Evolutionary conservation across 176 grass and related monocot species (phyloP).

Genomic region (Typha latifolia): DNA sequence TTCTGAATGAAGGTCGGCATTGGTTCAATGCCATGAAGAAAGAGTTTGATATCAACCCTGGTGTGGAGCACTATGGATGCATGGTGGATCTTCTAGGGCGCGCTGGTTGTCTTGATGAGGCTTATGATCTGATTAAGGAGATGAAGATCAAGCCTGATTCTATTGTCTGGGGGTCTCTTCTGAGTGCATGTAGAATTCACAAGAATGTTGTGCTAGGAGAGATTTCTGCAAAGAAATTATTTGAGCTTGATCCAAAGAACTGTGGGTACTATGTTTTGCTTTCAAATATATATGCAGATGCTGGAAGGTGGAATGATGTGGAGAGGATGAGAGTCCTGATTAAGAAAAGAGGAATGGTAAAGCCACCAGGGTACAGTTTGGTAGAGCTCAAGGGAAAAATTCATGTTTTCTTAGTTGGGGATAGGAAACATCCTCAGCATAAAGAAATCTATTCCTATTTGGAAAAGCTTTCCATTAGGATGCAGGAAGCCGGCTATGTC

Average conservation of each 20-base stretch:
- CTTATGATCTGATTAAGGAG: conserved; percentile 61
- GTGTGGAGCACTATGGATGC: conserved; percentile 80
- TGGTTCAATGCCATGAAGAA: conserved; percentile 66
- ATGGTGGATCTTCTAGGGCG: conserved; percentile 80
- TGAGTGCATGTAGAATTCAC: conserved; percentile 63
- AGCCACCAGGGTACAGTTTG: conserved; percentile 74
- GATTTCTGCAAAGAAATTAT: conserved; percentile 62
- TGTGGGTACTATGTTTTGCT: conserved; percentile 76
- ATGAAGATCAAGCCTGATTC: conserved; percentile 84
- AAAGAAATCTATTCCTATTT: conserved; percentile 71
- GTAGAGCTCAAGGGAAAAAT: conserved; percentile 71
- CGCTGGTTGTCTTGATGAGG: conserved; percentile 70
- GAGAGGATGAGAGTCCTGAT: conserved; percentile 60
- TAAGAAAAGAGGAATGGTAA: conserved; percentile 61
- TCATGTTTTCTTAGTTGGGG: conserved; percentile 88
- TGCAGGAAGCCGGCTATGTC: conserved; percentile 70
- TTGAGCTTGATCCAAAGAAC: conserved; percentile 63
- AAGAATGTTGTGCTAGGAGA: conserved; percentile 87
- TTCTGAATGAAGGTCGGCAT: conserved; percentile 54
- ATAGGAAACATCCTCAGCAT: conserved; percentile 61
- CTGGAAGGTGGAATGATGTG: conserved; percentile 71
- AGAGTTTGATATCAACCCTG: conserved; percentile 56
- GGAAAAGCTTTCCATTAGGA: conserved; percentile 57
- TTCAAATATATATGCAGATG: conserved; percentile 81
- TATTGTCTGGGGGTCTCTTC: conserved; percentile 76